Evolutionary conservation across 805 yeast species (phyloP).

Genomic region (Yarrowia phangngaensis): DNA sequence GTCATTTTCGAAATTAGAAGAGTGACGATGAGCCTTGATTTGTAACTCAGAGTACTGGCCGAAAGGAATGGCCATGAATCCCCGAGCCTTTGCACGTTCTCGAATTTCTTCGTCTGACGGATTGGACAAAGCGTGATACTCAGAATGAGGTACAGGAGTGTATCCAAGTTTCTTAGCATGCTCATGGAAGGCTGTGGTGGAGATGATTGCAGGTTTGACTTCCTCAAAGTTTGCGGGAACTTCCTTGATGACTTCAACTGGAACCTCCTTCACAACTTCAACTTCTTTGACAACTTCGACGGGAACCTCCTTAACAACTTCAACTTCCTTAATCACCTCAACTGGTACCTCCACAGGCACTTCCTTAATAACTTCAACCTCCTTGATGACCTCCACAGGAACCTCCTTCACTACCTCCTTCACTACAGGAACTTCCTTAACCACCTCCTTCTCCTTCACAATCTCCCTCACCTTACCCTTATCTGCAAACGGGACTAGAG

Average conservation of each 20-base stretch:
- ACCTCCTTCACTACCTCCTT: not conserved
- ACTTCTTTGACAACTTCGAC: slow-evolving; percentile 18
- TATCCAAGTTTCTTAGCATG: slow-evolving; percentile 23
- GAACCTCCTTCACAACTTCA: slow-evolving; percentile 21
- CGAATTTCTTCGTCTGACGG: slow-evolving; percentile 20
- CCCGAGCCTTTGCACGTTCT: slow-evolving; percentile 14
- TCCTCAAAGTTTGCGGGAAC: slow-evolving; percentile 1
- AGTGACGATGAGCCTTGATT: slow-evolving; percentile 29
- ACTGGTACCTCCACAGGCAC: slow-evolving; percentile 12
- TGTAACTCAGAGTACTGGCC: slow-evolving; percentile 29
- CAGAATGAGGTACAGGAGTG: slow-evolving; percentile 24
- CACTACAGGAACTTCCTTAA: slow-evolving; percentile 22
- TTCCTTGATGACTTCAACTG: slow-evolving; percentile 10
- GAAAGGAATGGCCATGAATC: slow-evolving; percentile 29
- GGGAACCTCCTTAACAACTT: slow-evolving; percentile 23
- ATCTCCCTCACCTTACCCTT: not conserved
- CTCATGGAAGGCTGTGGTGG: slow-evolving; percentile 10
- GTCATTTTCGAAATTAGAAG: not conserved
- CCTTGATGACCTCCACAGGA: slow-evolving; percentile 5
- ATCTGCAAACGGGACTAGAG: slow-evolving; percentile 12
- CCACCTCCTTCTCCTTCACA: slow-evolving; percentile 12
- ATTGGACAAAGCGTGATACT: slow-evolving; percentile 23
- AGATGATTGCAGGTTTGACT: not conserved
- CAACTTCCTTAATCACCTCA: slow-evolving; percentile 19
- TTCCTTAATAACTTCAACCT: slow-evolving; percentile 23